phyloP scores from a whole-genome alignment of 2,329 filamentous ascomycete species.

The Elsinoe arachidis region DNA sequence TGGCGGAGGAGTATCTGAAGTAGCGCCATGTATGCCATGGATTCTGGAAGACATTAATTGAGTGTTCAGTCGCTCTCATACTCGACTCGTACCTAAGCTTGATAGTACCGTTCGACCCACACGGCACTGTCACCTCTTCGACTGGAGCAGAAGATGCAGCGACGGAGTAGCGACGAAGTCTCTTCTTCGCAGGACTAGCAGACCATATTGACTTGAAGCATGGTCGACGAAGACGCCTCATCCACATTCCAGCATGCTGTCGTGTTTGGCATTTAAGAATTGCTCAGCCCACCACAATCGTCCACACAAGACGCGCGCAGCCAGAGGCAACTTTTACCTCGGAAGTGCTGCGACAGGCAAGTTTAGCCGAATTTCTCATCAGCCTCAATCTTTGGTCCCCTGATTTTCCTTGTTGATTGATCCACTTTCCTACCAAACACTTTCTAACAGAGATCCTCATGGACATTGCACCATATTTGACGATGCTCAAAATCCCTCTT shows the following conservation, averaged over 20 bases:
- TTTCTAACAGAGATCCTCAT: too few species aligned
- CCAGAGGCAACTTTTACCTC: too few species aligned
- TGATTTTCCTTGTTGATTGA: too few species aligned
- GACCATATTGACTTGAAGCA: neutral
- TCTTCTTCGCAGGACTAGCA: neutral
- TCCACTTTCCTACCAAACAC: too few species aligned
- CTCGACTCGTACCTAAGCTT: slow-evolving; percentile 30
- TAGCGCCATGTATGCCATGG: slow-evolving; percentile 26
- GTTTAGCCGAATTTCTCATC: too few species aligned
- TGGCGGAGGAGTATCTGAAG: slow-evolving; percentile 20
- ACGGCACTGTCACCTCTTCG: slow-evolving; percentile 24
- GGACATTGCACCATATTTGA: too few species aligned
- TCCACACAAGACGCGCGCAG: too few species aligned
- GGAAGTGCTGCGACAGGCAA: too few species aligned
- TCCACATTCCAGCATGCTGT: neutral
- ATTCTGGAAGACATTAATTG: slow-evolving; percentile 18
- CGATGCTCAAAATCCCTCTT: too few species aligned
- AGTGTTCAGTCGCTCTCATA: neutral
- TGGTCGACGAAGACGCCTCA: neutral
- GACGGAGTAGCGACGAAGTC: neutral
- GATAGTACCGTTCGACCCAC: slow-evolving; percentile 36
- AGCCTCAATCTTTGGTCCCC: too few species aligned
- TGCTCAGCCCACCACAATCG: too few species aligned
- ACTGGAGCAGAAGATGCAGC: neutral
- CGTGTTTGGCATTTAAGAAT: too few species aligned